Evolutionary conservation across 169 alveolate species (phyloP).

Genomic region (Plasmodium reichenowi): DNA sequence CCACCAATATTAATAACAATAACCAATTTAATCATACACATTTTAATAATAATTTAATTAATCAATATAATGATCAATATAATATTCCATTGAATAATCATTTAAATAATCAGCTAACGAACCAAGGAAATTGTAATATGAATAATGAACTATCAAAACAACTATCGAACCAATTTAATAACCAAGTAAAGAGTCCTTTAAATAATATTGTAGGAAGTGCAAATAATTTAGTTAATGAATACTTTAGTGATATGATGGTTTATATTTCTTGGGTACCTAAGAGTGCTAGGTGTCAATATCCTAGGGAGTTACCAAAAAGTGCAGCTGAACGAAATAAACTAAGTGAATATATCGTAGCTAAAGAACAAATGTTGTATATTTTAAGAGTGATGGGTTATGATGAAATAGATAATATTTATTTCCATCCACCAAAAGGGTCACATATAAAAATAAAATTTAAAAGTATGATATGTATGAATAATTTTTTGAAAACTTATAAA

Average conservation of each 20-base stretch:
- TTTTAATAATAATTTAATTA: too few species aligned
- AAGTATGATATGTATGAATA: conserved; percentile 59
- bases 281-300: conserved; percentile 76
- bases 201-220: conserved; percentile 8
- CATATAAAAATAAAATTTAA: conserved; percentile 70
- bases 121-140: too few species aligned
- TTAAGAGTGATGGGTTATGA: conserved; percentile 66
- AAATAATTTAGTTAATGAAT: conserved; percentile 26
- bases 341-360: conserved; percentile 70
- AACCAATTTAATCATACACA: too few species aligned
- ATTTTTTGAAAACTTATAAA: conserved; percentile 48
- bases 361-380: conserved; percentile 71
- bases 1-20: too few species aligned
- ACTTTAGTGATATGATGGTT: conserved; percentile 76
- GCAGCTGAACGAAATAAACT: conserved; percentile 73
- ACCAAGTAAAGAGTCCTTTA: not conserved
- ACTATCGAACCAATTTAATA: too few species aligned
- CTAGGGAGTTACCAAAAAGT: conserved; percentile 67
- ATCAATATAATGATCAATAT: too few species aligned
- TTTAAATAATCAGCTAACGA: too few species aligned
- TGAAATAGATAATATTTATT: conserved; percentile 59
- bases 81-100: too few species aligned
- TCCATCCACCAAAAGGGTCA: conserved; percentile 78
- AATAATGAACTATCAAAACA: too few species aligned
- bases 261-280: conserved; percentile 78